Percentiles rank a stretch among this genome's conserved stretches.
These are phyloP conservation scores for Phialophora tarda DNA, from an alignment of 2,329 filamentous ascomycete genomes.

Conservation along the genomic window DNA sequence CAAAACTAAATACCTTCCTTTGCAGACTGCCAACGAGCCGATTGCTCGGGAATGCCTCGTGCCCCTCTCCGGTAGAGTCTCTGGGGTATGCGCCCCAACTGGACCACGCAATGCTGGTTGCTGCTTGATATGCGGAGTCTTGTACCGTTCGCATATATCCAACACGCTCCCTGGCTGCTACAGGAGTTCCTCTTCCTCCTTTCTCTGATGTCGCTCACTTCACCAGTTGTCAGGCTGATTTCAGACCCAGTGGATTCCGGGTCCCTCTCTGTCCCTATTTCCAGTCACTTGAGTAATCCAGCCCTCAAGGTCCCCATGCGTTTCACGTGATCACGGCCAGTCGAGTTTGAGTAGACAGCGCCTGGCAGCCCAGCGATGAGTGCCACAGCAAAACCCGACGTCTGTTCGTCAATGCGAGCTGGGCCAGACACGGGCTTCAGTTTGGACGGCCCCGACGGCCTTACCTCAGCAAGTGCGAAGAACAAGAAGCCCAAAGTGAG, in stretches of 20 bases:
- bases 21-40: neutral
- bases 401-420: neutral
- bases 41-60: neutral
- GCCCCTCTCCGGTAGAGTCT: neutral
- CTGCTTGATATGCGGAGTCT: neutral
- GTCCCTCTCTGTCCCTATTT: neutral
- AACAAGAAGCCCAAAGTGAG: neutral
- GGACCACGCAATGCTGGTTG: neutral
- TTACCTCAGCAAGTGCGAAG: slow-evolving; percentile 10
- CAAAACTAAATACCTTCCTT: neutral
- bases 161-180: neutral
- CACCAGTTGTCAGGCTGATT: neutral
- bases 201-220: neutral
- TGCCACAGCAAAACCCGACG: neutral
- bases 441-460: neutral
- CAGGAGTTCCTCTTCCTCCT: neutral
- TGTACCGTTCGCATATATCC: neutral
- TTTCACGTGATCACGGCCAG: neutral
- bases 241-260: neutral
- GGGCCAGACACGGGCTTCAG: neutral
- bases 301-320: neutral
- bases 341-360: neutral
- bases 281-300: neutral
- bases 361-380: neutral
- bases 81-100: neutral